Base-by-base conservation (phyloP, 306 rosid species). In the Arachis stenosperma region DNA sequence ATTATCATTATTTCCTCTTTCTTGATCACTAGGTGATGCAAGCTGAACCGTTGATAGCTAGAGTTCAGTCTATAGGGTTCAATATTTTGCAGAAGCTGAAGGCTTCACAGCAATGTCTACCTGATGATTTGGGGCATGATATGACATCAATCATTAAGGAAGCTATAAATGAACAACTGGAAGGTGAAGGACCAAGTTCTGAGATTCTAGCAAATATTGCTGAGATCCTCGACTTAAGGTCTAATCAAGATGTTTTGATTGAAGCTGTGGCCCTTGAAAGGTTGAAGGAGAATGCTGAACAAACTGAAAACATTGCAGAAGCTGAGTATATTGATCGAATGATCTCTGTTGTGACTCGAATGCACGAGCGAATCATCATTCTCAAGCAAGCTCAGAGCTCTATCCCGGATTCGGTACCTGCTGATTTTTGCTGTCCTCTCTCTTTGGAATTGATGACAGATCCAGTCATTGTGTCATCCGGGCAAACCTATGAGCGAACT, bases 341-440 rank as follows among this genome's bases (percentile, higher is more conserved):
- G 82, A 84, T 92, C 48, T 44, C 84, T 70, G 75, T 85, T 57
- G 86, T 85, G 39, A 86, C 79, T 30, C 61, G 27, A 30, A 82
- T 85, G 90, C 85, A 81, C 42, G 85, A 88, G 67, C 85, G 66
- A 9, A 84, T 85, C 59, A 68, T 86, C 70, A 61, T 8, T 30
- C 83, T 85, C 12, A 85, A 84, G 82, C 88, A 90, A 70, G 84
- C 90, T 9, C 84, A 76, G 51, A 86, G 87, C 52, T 47, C 84
- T 75, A 79, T 89, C 60, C 85, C 87, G 2, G 89, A 86, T 59
- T 78, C 79, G 27, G 81, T 88, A 60, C 90, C 90, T 69, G 57
- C 88, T 69, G 98, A 90, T 79, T 92, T 92, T 80, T 90, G 96
- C 66, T 92, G 98, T 76, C 98, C 98, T 75, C 92, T 92, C 71